These are phyloP conservation scores for Singerocomus rubriflavus DNA, from an alignment of 1,284 basidiomycete species.

Conservation along the genomic window DNA sequence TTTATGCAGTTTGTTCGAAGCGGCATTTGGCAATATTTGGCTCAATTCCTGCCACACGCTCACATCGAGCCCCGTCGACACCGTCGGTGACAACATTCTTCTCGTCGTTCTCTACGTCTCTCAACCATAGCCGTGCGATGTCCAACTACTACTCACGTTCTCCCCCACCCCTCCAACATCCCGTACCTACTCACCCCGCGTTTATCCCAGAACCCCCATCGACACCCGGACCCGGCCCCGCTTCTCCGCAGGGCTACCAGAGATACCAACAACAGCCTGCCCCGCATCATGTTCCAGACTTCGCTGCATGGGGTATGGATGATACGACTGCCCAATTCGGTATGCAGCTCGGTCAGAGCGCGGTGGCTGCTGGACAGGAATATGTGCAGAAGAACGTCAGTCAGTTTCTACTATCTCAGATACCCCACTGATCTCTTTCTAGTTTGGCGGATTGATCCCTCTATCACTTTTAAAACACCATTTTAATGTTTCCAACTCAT, in stretches of 20 bases:
- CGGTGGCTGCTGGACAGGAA: conserved; percentile 91
- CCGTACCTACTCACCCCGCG: conserved; percentile 85
- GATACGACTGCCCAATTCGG: conserved; percentile 95
- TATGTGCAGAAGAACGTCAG: conserved; percentile 93
- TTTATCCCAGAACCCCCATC: conserved; percentile 87
- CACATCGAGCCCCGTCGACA: not conserved
- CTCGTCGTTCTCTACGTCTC: not conserved
- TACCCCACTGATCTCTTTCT: conserved; percentile 1
- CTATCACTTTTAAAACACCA: conserved; percentile 83
- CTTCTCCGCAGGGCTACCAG: conserved; percentile 72
- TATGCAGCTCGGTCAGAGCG: conserved; percentile 92
- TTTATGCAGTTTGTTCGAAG: conserved; percentile 21
- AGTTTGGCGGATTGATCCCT: conserved; percentile 83
- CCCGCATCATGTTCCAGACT: conserved; percentile 46
- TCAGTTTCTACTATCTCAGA: conserved; percentile 11
- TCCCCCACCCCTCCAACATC: conserved; percentile 83
- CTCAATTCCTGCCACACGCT: not conserved
- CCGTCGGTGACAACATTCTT: not conserved
- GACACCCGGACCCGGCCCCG: conserved; percentile 52
- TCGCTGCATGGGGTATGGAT: conserved; percentile 81
- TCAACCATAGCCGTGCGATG: conserved; percentile 28
- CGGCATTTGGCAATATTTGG: conserved; percentile 27
- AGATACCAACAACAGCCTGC: conserved; percentile 47
- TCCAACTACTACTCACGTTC: conserved; percentile 52
- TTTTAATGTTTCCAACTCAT: conserved; percentile 96